A percentile compares a stretch with the other conserved stretches of the same genome.
Evolutionary conservation across 495 filamentous ascomycete species (phyloP).

Genomic region (Annulohypoxylon nitens): DNA sequence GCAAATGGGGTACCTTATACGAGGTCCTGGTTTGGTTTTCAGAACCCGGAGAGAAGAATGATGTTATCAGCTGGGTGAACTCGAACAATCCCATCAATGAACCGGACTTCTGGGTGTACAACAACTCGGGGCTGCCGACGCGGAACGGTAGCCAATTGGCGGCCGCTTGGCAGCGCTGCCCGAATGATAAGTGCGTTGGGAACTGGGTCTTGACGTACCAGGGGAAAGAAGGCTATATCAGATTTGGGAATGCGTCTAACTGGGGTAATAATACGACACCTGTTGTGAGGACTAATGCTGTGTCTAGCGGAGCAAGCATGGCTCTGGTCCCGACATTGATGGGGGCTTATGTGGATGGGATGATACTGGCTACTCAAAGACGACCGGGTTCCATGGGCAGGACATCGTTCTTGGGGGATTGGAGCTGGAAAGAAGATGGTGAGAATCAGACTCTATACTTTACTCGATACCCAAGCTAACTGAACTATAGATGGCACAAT

Average conservation of each 20-base stretch:
- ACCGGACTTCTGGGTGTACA: slow-evolving; percentile 38
- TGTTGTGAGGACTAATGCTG: slow-evolving; percentile 23
- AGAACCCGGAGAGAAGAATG: slow-evolving; percentile 2
- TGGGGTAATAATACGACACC: slow-evolving; percentile 28
- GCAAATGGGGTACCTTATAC: slow-evolving; percentile 9
- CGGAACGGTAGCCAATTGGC: slow-evolving; percentile 34
- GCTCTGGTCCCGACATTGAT: slow-evolving; percentile 30
- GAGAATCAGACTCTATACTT: neutral
- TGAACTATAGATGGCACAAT: slow-evolving; percentile 31
- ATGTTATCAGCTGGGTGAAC: slow-evolving; percentile 30
- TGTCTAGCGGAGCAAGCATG: slow-evolving; percentile 26
- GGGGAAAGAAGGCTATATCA: slow-evolving; percentile 28
- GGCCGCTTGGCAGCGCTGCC: slow-evolving; percentile 39
- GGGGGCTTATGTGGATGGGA: slow-evolving; percentile 24
- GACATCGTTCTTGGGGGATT: slow-evolving; percentile 25
- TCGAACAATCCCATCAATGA: slow-evolving; percentile 17
- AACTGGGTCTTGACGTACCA: slow-evolving; percentile 33
- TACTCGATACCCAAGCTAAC: neutral
- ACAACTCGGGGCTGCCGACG: slow-evolving; percentile 4
- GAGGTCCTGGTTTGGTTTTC: slow-evolving; percentile 38
- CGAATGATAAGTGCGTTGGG: slow-evolving; percentile 22
- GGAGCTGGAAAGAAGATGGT: slow-evolving; percentile 42
- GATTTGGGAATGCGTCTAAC: slow-evolving; percentile 29
- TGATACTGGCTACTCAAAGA: slow-evolving; percentile 37
- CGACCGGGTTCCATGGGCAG: slow-evolving; percentile 33